These are phyloP conservation scores for Arthroderma sp. DNA, from an alignment of 2,329 filamentous ascomycete species.

Conservation along the genomic window DNA sequence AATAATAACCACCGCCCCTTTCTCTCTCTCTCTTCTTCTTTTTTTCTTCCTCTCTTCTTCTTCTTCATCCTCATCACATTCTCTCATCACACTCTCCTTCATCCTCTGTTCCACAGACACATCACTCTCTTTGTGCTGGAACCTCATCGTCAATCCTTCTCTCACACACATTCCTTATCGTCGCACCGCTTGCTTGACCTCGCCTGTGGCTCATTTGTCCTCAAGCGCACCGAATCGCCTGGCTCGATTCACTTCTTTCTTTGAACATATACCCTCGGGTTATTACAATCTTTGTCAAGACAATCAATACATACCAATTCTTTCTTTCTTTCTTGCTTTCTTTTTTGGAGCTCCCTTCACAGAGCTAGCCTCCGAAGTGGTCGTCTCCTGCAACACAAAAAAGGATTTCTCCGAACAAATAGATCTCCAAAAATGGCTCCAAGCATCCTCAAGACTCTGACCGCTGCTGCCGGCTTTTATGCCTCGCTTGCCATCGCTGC, in stretches of 20 bases:
- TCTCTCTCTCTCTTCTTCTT: background rate
- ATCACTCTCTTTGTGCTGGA: constrained; percentile 8
- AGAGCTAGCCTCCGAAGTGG: too few species aligned
- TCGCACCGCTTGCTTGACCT: too few species aligned
- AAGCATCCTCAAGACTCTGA: constrained; percentile 10
- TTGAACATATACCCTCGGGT: background rate
- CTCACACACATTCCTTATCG: too few species aligned
- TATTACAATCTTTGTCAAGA: background rate
- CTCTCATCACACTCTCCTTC: constrained; percentile 1
- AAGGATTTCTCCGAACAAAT: too few species aligned
- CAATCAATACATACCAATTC: background rate
- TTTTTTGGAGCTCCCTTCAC: too few species aligned
- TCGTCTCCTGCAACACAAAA: too few species aligned
- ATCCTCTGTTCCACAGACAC: constrained; percentile 4
- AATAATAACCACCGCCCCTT: background rate
- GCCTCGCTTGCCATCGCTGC: constrained; percentile 9
- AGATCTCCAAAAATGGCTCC: constrained; percentile 10
- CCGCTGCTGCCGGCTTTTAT: constrained; percentile 10
- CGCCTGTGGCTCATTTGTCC: too few species aligned
- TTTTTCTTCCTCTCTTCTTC: background rate
- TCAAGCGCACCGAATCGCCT: constrained; percentile 2
- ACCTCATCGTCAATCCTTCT: too few species aligned
- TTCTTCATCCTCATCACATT: constrained; percentile 3
- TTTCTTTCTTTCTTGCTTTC: background rate
- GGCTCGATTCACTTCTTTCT: constrained; percentile 7